Conservation (phyloP, 2,329 filamentous ascomycete species). For the Trichoderma sp. region DNA sequence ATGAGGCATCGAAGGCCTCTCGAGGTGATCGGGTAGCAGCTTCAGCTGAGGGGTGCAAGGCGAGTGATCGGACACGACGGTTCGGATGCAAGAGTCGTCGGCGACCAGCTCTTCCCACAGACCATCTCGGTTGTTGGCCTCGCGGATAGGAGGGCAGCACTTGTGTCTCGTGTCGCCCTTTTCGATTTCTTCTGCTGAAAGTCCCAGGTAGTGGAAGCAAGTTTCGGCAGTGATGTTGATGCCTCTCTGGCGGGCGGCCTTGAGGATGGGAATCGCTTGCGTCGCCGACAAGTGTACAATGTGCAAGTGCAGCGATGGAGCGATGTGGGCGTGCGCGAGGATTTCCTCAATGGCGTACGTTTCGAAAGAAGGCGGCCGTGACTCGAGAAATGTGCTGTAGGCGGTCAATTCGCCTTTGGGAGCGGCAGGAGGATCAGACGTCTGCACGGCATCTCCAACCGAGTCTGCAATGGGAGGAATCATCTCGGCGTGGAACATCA, state of each 20-base stretch:
- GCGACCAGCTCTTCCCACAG: constrained; percentile 82
- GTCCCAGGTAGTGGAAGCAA: constrained; percentile 90
- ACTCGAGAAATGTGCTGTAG: constrained; percentile 90
- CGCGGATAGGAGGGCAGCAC: constrained; percentile 90
- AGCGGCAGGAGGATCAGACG: constrained; percentile 68
- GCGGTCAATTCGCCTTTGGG: constrained; percentile 73
- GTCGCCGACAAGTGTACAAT: constrained; percentile 93
- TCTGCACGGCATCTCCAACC: constrained; percentile 75
- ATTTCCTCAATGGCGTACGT: constrained; percentile 89
- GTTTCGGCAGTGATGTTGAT: constrained; percentile 92
- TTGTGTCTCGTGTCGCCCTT: constrained; percentile 91
- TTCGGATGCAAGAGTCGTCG: constrained; percentile 79
- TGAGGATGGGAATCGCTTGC: constrained; percentile 81
- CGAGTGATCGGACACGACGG: constrained; percentile 92
- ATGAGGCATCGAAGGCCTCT: constrained; percentile 47
- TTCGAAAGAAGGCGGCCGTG: constrained; percentile 86
- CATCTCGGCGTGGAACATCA: constrained; percentile 99
- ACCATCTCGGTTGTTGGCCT: constrained; percentile 76
- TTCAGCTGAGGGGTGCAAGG: constrained; percentile 96
- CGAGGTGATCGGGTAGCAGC: constrained; percentile 72
- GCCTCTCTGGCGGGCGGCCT: constrained; percentile 70
- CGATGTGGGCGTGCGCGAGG: constrained; percentile 75
- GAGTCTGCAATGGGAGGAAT: constrained; percentile 82
- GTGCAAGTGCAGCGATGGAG: constrained; percentile 82
- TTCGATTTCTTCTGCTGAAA: constrained; percentile 79